Evolutionary conservation across 768 basidiomycete genomes (phyloP), one percentile per base, ranked within the genome.

Genomic region (Naganishia randhawae): DNA sequence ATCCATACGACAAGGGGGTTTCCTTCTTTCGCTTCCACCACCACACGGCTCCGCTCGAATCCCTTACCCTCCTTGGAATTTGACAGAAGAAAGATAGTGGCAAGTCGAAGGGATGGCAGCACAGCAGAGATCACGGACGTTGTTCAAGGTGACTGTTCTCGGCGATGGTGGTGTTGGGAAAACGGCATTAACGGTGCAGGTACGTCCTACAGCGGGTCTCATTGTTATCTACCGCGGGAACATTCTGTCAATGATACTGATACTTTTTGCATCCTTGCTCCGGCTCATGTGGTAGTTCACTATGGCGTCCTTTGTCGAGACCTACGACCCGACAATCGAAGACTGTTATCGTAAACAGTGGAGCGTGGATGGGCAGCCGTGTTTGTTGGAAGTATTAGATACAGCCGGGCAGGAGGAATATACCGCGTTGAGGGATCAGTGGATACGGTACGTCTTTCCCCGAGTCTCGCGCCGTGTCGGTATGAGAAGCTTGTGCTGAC

Each of bases 351-450:
- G 93, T 75, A 95, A 94, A 80, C 92, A 93, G 79, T 85, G 93
- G 74, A 87, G 93, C 66, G 92, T 96, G 71, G 93, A 95, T 81
- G 92, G 92, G 78, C 86, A 88, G 74, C 93, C 93, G 87, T 94
- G 92, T 82, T 89, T 93, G 79, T 86, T 97, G 72, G 93, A 97
- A 81, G 91, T 97, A 71, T 90, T 97, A 79, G 93, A 97, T 82
- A 96, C 94, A 74, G 94, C 94, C 57, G 93, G 93, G 33, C 93
- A 97, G 87, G 93, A 97, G 89, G 93, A 96, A 80, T 97, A 95
- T 74, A 92, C 92, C 61, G 93, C 94, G 57, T 84, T 97, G 72
- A 88, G 93, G 73, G 92, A 96, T 83, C 94, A 97, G 81, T 97
- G 93, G 93, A 92, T 96, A 74, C 87, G 93, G 93, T 95, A 70